phyloP scores from a whole-genome alignment of 345 rosid species.

The Reutealis trisperma region DNA sequence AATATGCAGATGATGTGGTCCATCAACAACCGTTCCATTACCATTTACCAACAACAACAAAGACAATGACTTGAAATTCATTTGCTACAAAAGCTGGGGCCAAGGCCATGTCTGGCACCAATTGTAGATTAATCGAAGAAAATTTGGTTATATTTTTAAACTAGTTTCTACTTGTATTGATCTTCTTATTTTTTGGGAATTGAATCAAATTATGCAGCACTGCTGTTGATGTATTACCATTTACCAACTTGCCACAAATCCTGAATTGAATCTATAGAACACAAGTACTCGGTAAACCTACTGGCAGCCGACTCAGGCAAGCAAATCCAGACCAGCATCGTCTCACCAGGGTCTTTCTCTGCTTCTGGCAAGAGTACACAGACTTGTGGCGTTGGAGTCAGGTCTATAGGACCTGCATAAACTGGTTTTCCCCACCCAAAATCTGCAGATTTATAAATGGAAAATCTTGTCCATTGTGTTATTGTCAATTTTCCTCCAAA shows the following conservation, averaged over 20 bases:
- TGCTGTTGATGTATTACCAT: neutral
- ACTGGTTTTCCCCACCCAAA: slow-evolving; percentile 88
- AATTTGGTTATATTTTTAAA: no score
- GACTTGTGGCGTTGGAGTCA: slow-evolving; percentile 91
- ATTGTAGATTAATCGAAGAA: no score
- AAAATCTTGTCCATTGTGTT: slow-evolving; percentile 91
- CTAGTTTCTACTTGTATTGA: no score
- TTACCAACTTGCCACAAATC: neutral
- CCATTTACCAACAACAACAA: no score
- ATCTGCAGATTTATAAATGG: slow-evolving; percentile 77
- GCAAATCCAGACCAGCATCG: slow-evolving; percentile 76
- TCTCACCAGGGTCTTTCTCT: slow-evolving; percentile 49
- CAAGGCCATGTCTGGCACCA: no score
- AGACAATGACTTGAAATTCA: no score
- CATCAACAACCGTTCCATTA: no score
- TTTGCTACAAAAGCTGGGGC: no score
- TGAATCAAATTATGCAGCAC: neutral
- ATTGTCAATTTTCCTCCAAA: slow-evolving; percentile 86
- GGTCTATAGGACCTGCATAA: slow-evolving; percentile 84
- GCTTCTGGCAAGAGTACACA: slow-evolving; percentile 82
- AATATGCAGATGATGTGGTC: no score
- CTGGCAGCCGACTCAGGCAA: slow-evolving; percentile 64
- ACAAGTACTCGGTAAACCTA: slow-evolving; percentile 49
- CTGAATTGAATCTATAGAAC: slow-evolving; percentile 28
- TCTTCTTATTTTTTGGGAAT: neutral